Base-by-base conservation (phyloP, 2,329 filamentous ascomycete species). In the Fusarium sp. region DNA sequence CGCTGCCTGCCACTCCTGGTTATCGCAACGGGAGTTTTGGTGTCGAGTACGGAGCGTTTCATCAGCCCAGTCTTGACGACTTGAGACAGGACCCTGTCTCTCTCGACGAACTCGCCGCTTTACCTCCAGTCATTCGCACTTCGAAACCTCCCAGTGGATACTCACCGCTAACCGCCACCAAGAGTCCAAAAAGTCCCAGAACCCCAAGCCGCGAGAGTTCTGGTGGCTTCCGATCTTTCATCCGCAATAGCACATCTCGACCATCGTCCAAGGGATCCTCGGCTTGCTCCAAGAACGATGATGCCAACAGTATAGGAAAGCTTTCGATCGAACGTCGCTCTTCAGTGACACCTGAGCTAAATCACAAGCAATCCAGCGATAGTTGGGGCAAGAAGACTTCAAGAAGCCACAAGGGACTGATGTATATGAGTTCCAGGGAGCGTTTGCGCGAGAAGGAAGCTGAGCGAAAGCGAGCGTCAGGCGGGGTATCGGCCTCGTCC, bases 81-180 rank as follows among this genome's bases (percentile, higher is more conserved):
- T 74, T 84, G 14, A 75, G 81, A 44, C 82, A 86, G 48, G 82
- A 84, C 35, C 73, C 73, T 43, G 71, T 82, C 7, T 82, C 84
- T 13, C 78, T 89, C 67, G 85, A 89, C 78, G 86, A 90, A 55
- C 80, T 89, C 44, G 84, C 88, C 30, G 88, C 88, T 22, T 81
- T 82, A 47, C 81, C 93, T 14, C 93, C 94, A 19, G 87, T 95
- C 55, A 87, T 96, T 71, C 90, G 91, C 67, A 97, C 94, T 32
- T 88, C 93, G 32, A 94, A 94, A 77, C 91, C 90, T 9, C 92
- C 92, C 1, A 93, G 91, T 50, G 92, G 92, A 54, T 88, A 89
- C 72, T 94, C 92, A 11, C 81, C 89, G 19, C 80, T 92, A 51
- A 93, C 90, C n/a, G 87, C 89, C 1, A 84, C 85, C 60, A 88